Percentiles rank a stretch among this genome's conserved stretches.
Conservation (phyloP, 2,329 filamentous ascomycete genomes). For the Rugonectria rugulosa region DNA sequence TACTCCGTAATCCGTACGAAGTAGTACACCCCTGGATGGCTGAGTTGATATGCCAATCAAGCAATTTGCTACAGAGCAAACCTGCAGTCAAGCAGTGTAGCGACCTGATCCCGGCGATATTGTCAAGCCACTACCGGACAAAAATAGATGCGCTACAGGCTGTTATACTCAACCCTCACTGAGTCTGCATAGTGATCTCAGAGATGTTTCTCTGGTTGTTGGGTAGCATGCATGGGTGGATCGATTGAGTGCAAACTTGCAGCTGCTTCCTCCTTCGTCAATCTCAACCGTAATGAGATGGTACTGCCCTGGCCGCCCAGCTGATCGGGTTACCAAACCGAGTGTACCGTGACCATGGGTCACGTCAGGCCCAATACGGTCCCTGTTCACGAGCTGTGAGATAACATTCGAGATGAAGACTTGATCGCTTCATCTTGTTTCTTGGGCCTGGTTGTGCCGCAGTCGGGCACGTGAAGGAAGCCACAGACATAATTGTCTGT, state of each 20-base stretch:
- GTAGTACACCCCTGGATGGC: too few relatives aligned
- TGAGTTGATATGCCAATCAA: too few relatives aligned
- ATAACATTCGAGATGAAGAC: constrained; percentile 5
- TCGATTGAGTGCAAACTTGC: constrained; percentile 1
- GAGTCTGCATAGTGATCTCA: not conserved
- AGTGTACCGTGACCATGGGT: constrained; percentile 5
- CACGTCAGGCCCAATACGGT: not conserved
- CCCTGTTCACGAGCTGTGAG: not conserved
- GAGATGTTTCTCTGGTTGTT: not conserved
- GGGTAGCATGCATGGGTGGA: constrained; percentile 5
- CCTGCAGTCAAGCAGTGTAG: too few relatives aligned
- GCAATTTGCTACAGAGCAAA: too few relatives aligned
- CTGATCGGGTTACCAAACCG: constrained; percentile 15
- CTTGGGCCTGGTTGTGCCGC: not conserved
- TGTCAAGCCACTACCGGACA: too few relatives aligned
- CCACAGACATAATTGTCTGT: not conserved
- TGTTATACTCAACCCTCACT: too few relatives aligned
- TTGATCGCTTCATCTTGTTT: constrained; percentile 4
- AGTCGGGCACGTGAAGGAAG: constrained; percentile 14
- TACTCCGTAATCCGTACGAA: not conserved
- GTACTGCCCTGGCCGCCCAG: constrained; percentile 7
- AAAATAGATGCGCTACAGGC: too few relatives aligned
- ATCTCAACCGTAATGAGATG: too few relatives aligned
- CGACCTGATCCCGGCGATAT: too few relatives aligned
- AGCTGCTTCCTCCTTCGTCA: not conserved